These are phyloP conservation scores for Fusarium brachygibbosum DNA, from an alignment of 2,329 filamentous ascomycete genomes.

Conservation along the genomic window DNA sequence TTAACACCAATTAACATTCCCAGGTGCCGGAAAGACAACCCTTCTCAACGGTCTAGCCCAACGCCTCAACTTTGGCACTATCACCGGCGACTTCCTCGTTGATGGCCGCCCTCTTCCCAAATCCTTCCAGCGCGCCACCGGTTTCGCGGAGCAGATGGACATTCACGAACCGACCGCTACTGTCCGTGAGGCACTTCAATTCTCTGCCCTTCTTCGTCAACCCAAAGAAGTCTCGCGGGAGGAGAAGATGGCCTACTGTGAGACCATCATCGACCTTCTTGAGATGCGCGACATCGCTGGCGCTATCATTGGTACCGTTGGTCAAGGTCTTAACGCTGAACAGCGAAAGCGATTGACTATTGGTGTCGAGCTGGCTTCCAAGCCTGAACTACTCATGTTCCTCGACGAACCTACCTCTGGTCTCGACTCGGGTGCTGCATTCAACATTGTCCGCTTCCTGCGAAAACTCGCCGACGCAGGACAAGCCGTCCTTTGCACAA, in stretches of 20 bases:
- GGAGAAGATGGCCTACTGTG: conserved; percentile 77
- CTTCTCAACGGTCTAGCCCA: conserved; percentile 80
- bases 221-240: conserved; percentile 66
- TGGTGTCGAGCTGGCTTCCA: conserved; percentile 68
- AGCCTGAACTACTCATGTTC: conserved; percentile 73
- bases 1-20: accelerated
- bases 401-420: conserved; percentile 74
- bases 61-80: conserved; percentile 81
- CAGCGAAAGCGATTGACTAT: conserved; percentile 70
- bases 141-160: conserved; percentile 75
- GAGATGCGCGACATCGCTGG: conserved; percentile 77
- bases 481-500: conserved; percentile 71
- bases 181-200: conserved; percentile 74
- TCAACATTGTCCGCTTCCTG: conserved; percentile 72
- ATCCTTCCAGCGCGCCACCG: conserved; percentile 84
- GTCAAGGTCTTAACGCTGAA: conserved; percentile 72
- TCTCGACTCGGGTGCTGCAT: conserved; percentile 70
- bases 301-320: conserved; percentile 71
- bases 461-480: conserved; percentile 71
- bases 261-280: conserved; percentile 76
- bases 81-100: conserved; percentile 83
- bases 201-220: conserved; percentile 75
- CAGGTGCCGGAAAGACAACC: conserved; percentile 76
- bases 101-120: conserved; percentile 78
- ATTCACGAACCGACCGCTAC: conserved; percentile 76